Base-by-base conservation (phyloP, 768 basidiomycete genomes). In the Russula sp. region DNA sequence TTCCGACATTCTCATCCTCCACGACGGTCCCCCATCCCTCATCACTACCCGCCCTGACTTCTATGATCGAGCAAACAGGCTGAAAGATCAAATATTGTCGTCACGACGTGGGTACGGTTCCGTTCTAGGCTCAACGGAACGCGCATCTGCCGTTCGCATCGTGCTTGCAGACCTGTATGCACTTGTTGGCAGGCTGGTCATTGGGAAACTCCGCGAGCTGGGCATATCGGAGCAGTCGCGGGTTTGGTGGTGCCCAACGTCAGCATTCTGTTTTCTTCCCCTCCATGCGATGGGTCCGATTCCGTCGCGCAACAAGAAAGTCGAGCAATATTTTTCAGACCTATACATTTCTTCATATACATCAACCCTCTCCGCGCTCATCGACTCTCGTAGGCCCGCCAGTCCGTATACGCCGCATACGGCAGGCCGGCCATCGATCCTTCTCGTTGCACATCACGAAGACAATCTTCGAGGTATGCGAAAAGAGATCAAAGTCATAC, bases 241-340 rank as follows among this genome's bases (percentile, higher is more conserved):
- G 29, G 32, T 55, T 42, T 55, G 53, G 53, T 55, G 39, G 53
- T 55, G 53, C 11, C 53, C 53, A n/a, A 55, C 53, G 43, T 55
- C 53, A 14, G 41, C 29, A 3, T 59, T 66, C 32, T 54, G 42
- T 32, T 60, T 18, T 13, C 64, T 66, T 22, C 65, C 65, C 18
- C 46, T 66, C 10, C 65, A 66, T 8, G 64, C 65, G 16, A 65
- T 65, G 39, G 64, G 62, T 5, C 48, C 60, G 5, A 61, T 65
- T 25, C 42, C 48, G 7, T 42, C 42, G 32, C 13, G 22, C 16
- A 53, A 47, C 14, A 14, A 16, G n/a, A 35, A 3, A 11, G 1
- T 13, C 6, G 14, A 49, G 25, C 53, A 25, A 3, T 54, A 59
- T 45, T 48, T 65, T 11, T 56, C 50, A 1, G 58, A 66, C 25